phyloP scores from a whole-genome alignment of 257 asterid species.

The Plantago major region DNA sequence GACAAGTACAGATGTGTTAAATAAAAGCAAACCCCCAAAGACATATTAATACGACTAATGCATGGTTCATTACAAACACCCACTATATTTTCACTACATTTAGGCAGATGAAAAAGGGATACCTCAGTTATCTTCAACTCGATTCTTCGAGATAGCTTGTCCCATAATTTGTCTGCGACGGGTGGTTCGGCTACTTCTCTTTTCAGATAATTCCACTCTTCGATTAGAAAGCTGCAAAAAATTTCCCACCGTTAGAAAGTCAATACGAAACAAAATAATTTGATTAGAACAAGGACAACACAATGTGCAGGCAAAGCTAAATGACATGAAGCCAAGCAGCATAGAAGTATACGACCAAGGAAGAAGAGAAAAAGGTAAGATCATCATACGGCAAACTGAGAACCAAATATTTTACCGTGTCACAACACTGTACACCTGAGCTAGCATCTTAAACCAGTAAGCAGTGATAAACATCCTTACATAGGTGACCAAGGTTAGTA shows the following conservation, averaged over 20 bases:
- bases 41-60: no score
- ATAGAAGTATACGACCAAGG: no score
- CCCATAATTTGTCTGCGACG: slow-evolving; percentile 54
- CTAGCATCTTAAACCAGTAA: not conserved
- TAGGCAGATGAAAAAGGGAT: slow-evolving; percentile 6
- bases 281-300: slow-evolving; percentile 10
- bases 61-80: no score
- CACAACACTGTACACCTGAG: not conserved
- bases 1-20: no score
- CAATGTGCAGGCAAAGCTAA: slow-evolving; percentile 2
- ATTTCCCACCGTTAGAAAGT: slow-evolving; percentile 5
- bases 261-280: slow-evolving; percentile 14
- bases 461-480: not conserved
- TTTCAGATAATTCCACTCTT: slow-evolving; percentile 65
- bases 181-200: slow-evolving; percentile 42
- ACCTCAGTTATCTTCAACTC: slow-evolving; percentile 58
- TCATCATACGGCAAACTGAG: slow-evolving; percentile 9
- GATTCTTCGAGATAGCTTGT: slow-evolving; percentile 48
- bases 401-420: not conserved
- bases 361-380: not conserved
- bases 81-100: not conserved
- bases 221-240: slow-evolving; percentile 63
- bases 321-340: not conserved
- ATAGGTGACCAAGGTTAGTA: not conserved
- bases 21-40: no score